Percentiles rank a stretch among this genome's conserved stretches.
Conservation (phyloP, 148 eudicot genomes). For the Fagopyrum homotropicum region DNA sequence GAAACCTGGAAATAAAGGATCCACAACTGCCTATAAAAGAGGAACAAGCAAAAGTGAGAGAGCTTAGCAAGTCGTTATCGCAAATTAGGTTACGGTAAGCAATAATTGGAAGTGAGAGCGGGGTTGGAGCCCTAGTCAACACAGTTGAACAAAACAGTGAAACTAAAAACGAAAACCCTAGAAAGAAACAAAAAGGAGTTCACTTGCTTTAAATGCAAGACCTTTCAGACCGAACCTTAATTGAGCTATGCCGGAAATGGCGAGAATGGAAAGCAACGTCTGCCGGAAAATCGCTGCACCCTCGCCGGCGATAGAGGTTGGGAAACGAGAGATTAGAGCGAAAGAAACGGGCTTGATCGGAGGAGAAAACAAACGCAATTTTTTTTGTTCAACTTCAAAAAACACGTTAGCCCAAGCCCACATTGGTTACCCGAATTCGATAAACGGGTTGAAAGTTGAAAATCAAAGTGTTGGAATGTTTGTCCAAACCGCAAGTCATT, state of each 20-base stretch:
- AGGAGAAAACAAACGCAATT: not conserved
- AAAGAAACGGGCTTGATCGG: not conserved
- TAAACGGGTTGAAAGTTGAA: not conserved
- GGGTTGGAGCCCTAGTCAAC: not conserved
- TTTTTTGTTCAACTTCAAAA: not conserved
- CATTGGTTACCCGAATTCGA: not conserved
- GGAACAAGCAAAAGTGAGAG: not conserved
- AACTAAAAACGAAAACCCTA: constrained; percentile 1
- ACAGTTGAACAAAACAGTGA: not conserved
- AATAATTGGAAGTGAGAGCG: not conserved
- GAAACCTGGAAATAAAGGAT: not conserved
- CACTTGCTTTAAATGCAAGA: not conserved
- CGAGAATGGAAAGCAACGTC: not conserved
- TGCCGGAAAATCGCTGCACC: not conserved
- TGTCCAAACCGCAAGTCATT: no score
- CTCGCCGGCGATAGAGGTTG: constrained; percentile 1
- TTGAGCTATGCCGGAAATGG: not conserved
- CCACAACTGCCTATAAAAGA: not conserved
- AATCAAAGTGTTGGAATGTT: no score
- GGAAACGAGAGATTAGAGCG: not conserved
- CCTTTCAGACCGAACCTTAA: not conserved
- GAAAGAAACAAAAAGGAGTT: not conserved
- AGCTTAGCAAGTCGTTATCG: not conserved
- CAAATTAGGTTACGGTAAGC: not conserved
- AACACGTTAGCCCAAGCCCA: not conserved